A percentile compares a stretch with the other conserved stretches of the same genome.
These are phyloP conservation scores for Fusarium xylarioides DNA, from an alignment of 2,329 filamentous ascomycete species.

Conservation along the genomic window DNA sequence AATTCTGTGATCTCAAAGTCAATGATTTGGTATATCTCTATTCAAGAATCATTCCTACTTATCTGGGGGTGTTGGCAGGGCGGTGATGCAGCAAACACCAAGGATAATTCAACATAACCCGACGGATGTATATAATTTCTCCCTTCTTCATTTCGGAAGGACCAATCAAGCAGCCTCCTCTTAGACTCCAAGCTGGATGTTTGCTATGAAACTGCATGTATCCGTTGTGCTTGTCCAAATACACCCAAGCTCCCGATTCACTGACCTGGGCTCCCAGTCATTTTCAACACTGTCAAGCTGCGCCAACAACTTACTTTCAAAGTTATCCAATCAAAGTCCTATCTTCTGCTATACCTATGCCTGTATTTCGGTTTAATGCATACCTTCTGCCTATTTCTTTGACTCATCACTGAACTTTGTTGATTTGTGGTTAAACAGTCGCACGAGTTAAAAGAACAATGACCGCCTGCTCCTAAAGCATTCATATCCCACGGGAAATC, in stretches of 20 bases:
- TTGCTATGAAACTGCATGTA: background rate
- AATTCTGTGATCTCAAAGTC: background rate
- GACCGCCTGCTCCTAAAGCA: background rate
- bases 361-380: background rate
- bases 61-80: background rate
- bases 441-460: background rate
- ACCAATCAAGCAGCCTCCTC: background rate
- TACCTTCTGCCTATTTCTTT: background rate
- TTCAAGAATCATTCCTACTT: background rate
- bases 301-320: background rate
- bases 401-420: background rate
- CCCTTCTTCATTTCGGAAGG: background rate
- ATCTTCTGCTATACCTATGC: background rate
- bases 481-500: background rate
- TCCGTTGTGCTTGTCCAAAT: background rate
- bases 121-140: background rate
- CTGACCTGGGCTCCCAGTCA: background rate
- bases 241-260: background rate
- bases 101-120: background rate
- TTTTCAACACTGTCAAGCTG: background rate
- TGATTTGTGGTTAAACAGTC: background rate
- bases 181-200: background rate
- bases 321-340: background rate
- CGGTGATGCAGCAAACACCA: background rate
- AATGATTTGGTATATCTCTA: background rate